These are phyloP conservation scores for Rhizophora apiculata DNA, from an alignment of 345 rosid genomes.

Conservation along the genomic window DNA sequence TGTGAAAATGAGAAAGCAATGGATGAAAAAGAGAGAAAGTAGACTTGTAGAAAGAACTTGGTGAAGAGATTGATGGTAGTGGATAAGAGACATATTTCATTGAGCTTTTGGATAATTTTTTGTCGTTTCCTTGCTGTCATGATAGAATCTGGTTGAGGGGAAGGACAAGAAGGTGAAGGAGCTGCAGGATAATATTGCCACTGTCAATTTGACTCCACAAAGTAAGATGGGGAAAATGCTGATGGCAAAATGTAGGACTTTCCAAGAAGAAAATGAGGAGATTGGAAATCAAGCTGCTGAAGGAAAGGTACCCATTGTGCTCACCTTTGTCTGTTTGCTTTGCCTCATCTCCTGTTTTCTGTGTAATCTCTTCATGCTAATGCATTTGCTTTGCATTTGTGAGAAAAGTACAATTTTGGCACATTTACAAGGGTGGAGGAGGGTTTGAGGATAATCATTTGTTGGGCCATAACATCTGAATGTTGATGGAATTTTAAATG, in stretches of 20 bases:
- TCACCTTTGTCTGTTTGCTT: constrained; percentile 9
- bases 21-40: too few species aligned
- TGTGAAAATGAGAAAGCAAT: too few species aligned
- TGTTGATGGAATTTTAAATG: not conserved
- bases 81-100: too few species aligned
- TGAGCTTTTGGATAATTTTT: not conserved
- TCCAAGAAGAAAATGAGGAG: constrained; percentile 97
- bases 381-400: not conserved
- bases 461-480: not conserved
- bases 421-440: not conserved
- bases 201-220: constrained; percentile 80
- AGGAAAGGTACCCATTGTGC: constrained; percentile 62
- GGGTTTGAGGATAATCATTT: not conserved
- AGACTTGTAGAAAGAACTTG: too few species aligned
- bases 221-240: constrained; percentile 95
- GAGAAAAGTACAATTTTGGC: constrained; percentile 2
- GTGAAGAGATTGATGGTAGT: too few species aligned
- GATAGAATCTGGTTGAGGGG: constrained; percentile 86
- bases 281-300: constrained; percentile 93
- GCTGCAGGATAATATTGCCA: constrained; percentile 84
- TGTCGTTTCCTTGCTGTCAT: constrained; percentile 3
- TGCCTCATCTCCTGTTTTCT: not conserved
- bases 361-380: not conserved
- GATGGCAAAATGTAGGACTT: constrained; percentile 88
- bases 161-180: constrained; percentile 96